Conservation (phyloP, 345 rosid genomes). For the Toxicodendron radicans region DNA sequence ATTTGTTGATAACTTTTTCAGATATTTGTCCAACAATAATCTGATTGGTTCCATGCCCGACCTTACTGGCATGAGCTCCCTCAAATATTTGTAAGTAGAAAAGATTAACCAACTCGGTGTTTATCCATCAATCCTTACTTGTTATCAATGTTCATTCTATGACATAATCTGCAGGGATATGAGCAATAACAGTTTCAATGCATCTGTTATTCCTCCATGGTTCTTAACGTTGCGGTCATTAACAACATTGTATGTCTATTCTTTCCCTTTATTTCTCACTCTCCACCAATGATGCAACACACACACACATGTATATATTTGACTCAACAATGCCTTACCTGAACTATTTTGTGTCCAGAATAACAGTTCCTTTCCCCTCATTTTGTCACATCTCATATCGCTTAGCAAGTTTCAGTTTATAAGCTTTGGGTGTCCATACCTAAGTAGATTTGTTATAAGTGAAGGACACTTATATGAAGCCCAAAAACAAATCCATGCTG, state of each 20-base stretch:
- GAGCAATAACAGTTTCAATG: slow-evolving; percentile 66
- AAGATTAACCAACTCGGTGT: neutral
- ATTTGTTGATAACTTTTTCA: slow-evolving; percentile 28
- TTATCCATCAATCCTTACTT: neutral
- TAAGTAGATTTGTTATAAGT: no score
- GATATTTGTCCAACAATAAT: slow-evolving; percentile 71
- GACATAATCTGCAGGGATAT: slow-evolving; percentile 58
- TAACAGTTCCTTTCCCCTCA: no score
- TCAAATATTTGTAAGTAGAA: slow-evolving; percentile 65
- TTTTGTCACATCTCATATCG: no score
- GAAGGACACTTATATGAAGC: no score
- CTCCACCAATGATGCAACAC: neutral
- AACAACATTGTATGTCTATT: slow-evolving; percentile 66
- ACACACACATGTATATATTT: no score
- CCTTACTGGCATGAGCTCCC: slow-evolving; percentile 53
- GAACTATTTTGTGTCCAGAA: no score
- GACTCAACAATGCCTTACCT: no score
- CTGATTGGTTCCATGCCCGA: slow-evolving; percentile 61
- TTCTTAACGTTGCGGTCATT: slow-evolving; percentile 40
- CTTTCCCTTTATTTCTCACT: neutral
- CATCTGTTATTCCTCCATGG: slow-evolving; percentile 65
- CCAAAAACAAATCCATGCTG: no score
- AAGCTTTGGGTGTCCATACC: no score
- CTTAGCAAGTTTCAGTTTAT: no score
- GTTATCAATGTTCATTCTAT: neutral